Percentiles rank a stretch among this genome's conserved stretches.
These are phyloP conservation scores for Podospora anserina DNA, from an alignment of 495 filamentous ascomycete genomes.

Conservation along the genomic window DNA sequence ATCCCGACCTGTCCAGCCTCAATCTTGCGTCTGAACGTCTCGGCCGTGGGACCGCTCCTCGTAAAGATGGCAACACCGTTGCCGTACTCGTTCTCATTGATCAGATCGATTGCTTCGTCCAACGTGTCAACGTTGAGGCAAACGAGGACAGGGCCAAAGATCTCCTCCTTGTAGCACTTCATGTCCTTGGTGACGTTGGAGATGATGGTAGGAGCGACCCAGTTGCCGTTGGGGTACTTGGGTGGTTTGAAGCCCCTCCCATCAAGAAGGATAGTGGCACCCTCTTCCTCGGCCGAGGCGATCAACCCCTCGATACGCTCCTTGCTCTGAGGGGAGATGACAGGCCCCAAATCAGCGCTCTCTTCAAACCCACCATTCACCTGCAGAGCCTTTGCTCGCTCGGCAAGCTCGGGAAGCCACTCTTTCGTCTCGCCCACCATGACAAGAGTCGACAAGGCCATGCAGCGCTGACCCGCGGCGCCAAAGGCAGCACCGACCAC, in stretches of 20 bases:
- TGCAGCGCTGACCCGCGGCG: constrained; percentile 94
- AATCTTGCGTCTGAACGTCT: constrained; percentile 60
- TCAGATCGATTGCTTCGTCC: constrained; percentile 68
- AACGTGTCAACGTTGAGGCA: constrained; percentile 79
- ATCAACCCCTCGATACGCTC: constrained; percentile 87
- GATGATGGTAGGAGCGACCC: constrained; percentile 92
- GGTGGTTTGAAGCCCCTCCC: constrained; percentile 81
- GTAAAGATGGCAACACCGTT: constrained; percentile 68
- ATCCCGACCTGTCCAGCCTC: constrained; percentile 77
- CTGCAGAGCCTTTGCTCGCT: constrained; percentile 82
- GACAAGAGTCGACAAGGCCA: constrained; percentile 92
- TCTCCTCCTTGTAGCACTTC: constrained; percentile 94
- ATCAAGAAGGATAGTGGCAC: constrained; percentile 92
- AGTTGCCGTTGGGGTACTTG: constrained; percentile 97
- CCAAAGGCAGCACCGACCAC: constrained; percentile 95
- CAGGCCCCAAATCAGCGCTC: constrained; percentile 91
- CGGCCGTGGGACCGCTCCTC: constrained; percentile 56
- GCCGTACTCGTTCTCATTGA: constrained; percentile 65
- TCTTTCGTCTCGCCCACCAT: constrained; percentile 92
- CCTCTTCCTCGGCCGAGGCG: constrained; percentile 83
- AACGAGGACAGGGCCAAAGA: constrained; percentile 93
- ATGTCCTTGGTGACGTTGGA: constrained; percentile 86
- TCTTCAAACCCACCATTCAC: constrained; percentile 95
- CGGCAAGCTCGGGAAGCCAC: constrained; percentile 88
- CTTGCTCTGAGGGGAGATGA: constrained; percentile 91